A percentile compares a stretch with the other conserved stretches of the same genome.
Evolutionary conservation across 2,329 filamentous ascomycete genomes (phyloP).

Genomic region (Bipolaris bicolor): DNA sequence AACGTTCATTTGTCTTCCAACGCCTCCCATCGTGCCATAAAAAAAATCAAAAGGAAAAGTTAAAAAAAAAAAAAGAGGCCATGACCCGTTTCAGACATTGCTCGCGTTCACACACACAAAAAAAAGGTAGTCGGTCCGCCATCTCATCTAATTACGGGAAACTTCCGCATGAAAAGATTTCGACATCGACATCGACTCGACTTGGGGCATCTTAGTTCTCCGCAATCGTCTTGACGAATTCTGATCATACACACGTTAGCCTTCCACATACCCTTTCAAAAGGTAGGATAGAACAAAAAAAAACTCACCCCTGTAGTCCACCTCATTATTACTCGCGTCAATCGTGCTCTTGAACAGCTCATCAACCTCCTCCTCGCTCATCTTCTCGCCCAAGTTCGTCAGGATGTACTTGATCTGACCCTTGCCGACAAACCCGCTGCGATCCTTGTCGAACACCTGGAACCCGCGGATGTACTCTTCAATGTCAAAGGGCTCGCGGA

Average conservation of each 20-base stretch:
- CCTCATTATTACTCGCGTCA: constrained; percentile 92
- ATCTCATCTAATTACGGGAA: too few species aligned
- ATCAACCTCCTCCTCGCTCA: constrained; percentile 98
- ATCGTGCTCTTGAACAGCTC: constrained; percentile 94
- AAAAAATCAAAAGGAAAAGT: constrained; percentile 27
- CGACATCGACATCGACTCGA: too few species aligned
- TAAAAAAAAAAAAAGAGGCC: constrained; percentile 5
- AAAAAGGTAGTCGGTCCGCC: too few species aligned
- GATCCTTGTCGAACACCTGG: constrained; percentile 99
- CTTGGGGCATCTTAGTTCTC: constrained; percentile 41
- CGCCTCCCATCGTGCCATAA: constrained; percentile 28
- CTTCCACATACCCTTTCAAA: too few species aligned
- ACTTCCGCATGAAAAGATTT: too few species aligned
- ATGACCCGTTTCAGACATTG: constrained; percentile 35
- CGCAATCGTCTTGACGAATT: constrained; percentile 50
- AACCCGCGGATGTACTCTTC: constrained; percentile 99
- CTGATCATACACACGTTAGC: constrained; percentile 23
- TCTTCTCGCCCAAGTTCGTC: constrained; percentile 98
- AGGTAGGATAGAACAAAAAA: neutral
- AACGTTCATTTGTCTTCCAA: constrained; percentile 22
- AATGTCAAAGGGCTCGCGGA: constrained; percentile 96
- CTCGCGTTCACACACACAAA: constrained; percentile 10
- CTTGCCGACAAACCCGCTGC: constrained; percentile 97
- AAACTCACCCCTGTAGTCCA: constrained; percentile 89
- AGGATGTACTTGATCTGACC: constrained; percentile 98